A percentile compares a stretch with the other conserved stretches of the same genome.
Conservation (phyloP, 805 yeast species). For the Candida pseudofarinosa region DNA sequence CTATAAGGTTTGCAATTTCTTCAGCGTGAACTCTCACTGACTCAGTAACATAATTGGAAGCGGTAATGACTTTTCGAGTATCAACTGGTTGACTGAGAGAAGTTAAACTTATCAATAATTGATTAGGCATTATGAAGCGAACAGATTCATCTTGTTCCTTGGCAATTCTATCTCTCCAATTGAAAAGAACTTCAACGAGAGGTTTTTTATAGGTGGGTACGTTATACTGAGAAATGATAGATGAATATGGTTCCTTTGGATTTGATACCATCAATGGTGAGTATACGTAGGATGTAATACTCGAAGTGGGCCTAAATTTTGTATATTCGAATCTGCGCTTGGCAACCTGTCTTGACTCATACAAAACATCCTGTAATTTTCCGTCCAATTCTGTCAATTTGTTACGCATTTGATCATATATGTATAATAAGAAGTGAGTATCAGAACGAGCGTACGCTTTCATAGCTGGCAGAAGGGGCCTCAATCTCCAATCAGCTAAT, state of each 20-base stretch:
- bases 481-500: slow-evolving; percentile 91
- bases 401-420: slow-evolving; percentile 71
- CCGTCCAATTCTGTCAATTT: slow-evolving; percentile 42
- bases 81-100: slow-evolving; percentile 52
- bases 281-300: slow-evolving; percentile 30
- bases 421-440: slow-evolving; percentile 83
- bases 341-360: slow-evolving; percentile 77
- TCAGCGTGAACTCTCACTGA: slow-evolving; percentile 55
- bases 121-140: slow-evolving; percentile 80
- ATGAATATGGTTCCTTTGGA: slow-evolving; percentile 62
- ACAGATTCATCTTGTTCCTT: slow-evolving; percentile 79
- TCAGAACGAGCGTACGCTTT: slow-evolving; percentile 87
- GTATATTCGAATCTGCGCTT: slow-evolving; percentile 77
- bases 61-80: slow-evolving; percentile 49
- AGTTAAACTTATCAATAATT: slow-evolving; percentile 60
- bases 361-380: slow-evolving; percentile 56
- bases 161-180: slow-evolving; percentile 83
- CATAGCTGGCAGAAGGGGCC: slow-evolving; percentile 80
- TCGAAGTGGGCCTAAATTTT: slow-evolving; percentile 48
- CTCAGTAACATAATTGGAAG: slow-evolving; percentile 45
- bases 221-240: slow-evolving; percentile 60
- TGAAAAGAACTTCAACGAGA: slow-evolving; percentile 56
- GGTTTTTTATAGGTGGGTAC: slow-evolving; percentile 51
- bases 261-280: slow-evolving; percentile 46
- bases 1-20: slow-evolving; percentile 56